Base-by-base conservation (phyloP, 1,139 yeast genomes). In the Candida buenavistaensis region DNA sequence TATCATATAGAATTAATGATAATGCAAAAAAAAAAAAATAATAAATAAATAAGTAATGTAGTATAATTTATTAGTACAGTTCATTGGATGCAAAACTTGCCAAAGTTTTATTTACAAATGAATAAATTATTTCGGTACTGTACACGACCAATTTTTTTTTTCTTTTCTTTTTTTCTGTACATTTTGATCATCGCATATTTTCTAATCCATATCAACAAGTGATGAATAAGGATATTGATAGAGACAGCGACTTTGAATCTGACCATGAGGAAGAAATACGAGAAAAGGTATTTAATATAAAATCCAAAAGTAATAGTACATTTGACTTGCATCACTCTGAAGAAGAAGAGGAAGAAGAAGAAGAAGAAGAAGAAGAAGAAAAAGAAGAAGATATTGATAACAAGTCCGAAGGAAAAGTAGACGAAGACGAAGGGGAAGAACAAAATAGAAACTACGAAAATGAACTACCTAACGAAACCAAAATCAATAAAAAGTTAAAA, bases 401-500 rank as follows among this genome's bases (percentile, higher is more conserved):
- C 14, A 14, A 24, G 4, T 3, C 14, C 9, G 47, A 35, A 6
- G 36, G 36, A 20, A 37, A 35, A 13, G 43, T 30, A 11, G 36
- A 41, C 15, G 29, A 24, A 4, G 39, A 25, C 4, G 46, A 33
- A 9, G 43, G 46, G 8, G 45, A 39, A 12, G 50, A 44, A 4
- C 37, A 37, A 12, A 52, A 43, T 27, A 49, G 56, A 50, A 38
- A 30, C n/a, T 48, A 51, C 23, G 36, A 35, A 11, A 33, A 31
- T 8, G 39, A 30, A 24, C 29, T 19, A 40, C 32, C 17, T 26
- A 34, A 44, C 53, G 20, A 44, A 31, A 28, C 46, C n/a, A 43
- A 44, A 33, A 41, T 46, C 24, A 50, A 44, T 24, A 45, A 58
- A 14, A 71, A 70, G 45, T 62, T 78, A 24, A 70, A 78, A 44